Conservation (phyloP, 306 rosid species). For the Ochetophila trinervis region DNA sequence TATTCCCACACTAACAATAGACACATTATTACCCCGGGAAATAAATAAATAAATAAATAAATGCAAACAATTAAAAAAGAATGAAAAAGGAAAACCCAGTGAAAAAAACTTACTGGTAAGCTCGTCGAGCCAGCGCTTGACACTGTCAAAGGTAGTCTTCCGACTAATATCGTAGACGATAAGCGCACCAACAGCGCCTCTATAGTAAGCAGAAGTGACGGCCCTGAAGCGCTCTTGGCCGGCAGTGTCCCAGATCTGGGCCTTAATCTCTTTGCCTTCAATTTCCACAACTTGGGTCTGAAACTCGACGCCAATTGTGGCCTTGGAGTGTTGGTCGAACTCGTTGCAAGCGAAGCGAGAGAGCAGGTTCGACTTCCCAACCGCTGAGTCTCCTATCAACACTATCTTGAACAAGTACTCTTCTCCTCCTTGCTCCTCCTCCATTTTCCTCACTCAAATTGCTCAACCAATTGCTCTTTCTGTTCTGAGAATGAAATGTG, state of each 20-base stretch:
- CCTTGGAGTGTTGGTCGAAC: constrained; percentile 75
- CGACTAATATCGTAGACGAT: constrained; percentile 77
- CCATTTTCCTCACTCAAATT: constrained; percentile 22
- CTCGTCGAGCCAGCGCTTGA: constrained; percentile 84
- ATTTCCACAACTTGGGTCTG: constrained; percentile 79
- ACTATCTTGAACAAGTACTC: constrained; percentile 89
- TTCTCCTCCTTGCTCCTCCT: constrained; percentile 42
- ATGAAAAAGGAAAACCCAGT: background rate
- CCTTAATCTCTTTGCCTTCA: constrained; percentile 78
- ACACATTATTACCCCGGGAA: too few species aligned
- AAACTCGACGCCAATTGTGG: constrained; percentile 87
- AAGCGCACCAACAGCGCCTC: constrained; percentile 90
- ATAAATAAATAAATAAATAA: background rate
- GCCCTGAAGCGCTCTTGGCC: constrained; percentile 93
- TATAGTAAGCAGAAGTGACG: constrained; percentile 89
- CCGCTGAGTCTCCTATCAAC: constrained; percentile 87
- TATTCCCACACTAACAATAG: too few species aligned
- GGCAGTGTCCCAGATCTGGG: constrained; percentile 99
- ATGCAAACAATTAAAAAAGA: constrained; percentile 1
- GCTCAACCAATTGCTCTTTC: background rate
- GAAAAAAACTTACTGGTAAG: constrained; percentile 48
- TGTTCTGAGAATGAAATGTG: background rate
- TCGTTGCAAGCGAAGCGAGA: constrained; percentile 82
- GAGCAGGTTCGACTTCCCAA: constrained; percentile 80
- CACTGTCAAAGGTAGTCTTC: constrained; percentile 53